Percentiles rank a stretch among this genome's conserved stretches.
Evolutionary conservation across 208 protist genomes (phyloP).

Genomic region (Trypanosoma cruzi): DNA sequence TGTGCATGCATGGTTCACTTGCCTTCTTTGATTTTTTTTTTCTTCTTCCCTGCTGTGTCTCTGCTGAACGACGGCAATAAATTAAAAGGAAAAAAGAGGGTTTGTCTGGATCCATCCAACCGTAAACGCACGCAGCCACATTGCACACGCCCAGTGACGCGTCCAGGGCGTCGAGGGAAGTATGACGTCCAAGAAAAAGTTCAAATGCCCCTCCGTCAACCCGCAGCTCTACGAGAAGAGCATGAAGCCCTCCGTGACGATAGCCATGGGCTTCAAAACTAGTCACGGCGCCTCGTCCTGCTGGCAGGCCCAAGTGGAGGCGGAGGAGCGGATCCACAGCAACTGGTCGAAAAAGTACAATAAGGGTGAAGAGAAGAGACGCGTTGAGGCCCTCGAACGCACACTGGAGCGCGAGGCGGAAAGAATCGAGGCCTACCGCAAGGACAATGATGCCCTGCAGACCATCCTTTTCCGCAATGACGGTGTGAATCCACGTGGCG

Average conservation of each 20-base stretch:
- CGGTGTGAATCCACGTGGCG: neutral
- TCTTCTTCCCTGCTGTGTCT: too few species aligned
- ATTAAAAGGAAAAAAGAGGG: too few species aligned
- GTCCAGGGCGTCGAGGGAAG: too few species aligned
- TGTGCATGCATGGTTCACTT: too few species aligned
- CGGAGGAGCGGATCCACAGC: constrained; percentile 43
- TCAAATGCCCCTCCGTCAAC: constrained; percentile 51
- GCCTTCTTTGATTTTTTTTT: too few species aligned
- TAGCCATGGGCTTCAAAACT: constrained; percentile 81
- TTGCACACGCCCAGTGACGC: too few species aligned
- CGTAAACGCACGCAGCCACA: too few species aligned
- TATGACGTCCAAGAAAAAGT: constrained; percentile 64
- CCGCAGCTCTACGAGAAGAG: constrained; percentile 56
- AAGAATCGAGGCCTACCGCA: constrained; percentile 34
- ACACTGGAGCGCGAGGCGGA: constrained; percentile 45
- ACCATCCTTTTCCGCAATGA: constrained; percentile 36
- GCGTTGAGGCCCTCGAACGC: constrained; percentile 36
- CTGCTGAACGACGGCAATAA: too few species aligned
- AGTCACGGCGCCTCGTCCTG: constrained; percentile 42
- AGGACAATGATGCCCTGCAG: constrained; percentile 55
- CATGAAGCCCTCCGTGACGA: constrained; percentile 50
- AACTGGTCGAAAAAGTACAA: constrained; percentile 53
- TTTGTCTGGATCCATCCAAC: too few species aligned
- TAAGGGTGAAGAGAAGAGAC: constrained; percentile 10
- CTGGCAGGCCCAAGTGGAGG: constrained; percentile 58